phyloP scores from a whole-genome alignment of 164 flowering plant species.

The Macadamia tetraphylla region DNA sequence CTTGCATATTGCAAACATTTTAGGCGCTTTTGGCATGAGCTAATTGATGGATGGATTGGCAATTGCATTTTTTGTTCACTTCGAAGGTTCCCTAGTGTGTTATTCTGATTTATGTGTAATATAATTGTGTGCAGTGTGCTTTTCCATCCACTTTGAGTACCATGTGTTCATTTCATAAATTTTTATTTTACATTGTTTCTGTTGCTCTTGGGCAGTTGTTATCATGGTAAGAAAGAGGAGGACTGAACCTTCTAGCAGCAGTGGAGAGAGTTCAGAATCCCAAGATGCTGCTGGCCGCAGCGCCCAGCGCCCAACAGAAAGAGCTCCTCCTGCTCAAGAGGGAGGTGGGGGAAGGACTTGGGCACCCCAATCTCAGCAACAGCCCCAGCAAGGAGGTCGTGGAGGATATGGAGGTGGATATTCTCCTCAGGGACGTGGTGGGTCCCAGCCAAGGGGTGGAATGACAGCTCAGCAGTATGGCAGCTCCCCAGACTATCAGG shows the following conservation, averaged over 20 bases:
- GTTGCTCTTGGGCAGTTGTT: background rate
- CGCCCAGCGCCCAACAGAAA: constrained; percentile 35
- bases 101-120: no score
- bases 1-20: no score
- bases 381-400: constrained; percentile 26
- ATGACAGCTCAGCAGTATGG: constrained; percentile 18
- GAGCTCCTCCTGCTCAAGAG: constrained; percentile 10
- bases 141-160: no score
- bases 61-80: no score
- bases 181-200: background rate
- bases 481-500: constrained; percentile 12
- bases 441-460: constrained; percentile 17
- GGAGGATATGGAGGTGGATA: constrained; percentile 26
- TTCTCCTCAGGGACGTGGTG: constrained; percentile 9
- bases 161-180: no score
- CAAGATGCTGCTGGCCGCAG: constrained; percentile 52
- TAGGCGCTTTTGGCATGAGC: no score
- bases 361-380: constrained; percentile 30
- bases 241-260: constrained; percentile 33
- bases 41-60: no score
- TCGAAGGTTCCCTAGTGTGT: no score
- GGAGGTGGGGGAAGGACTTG: constrained; percentile 34
- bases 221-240: constrained; percentile 71
- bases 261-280: constrained; percentile 53
- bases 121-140: no score